Evolutionary conservation across 257 asterid genomes (phyloP).

Genomic region (Solanum piurae): DNA sequence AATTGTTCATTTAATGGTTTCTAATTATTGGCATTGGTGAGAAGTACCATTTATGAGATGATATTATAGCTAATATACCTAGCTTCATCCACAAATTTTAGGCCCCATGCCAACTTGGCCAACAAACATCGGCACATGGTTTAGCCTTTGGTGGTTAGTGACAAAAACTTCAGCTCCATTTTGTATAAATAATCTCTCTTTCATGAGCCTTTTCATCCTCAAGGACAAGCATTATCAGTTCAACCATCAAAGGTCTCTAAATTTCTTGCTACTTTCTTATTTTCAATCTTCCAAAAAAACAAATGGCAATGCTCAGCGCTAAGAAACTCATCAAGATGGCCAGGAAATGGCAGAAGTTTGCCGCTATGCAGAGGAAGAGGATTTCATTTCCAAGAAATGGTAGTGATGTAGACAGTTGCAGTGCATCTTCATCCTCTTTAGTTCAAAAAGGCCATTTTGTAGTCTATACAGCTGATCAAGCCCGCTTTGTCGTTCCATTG

Average conservation of each 20-base stretch:
- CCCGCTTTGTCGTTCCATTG: conserved; percentile 14
- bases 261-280: neutral
- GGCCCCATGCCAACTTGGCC: neutral
- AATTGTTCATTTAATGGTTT: no score
- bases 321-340: neutral
- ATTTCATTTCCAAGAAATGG: neutral
- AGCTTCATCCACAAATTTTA: neutral
- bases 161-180: neutral
- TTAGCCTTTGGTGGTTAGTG: neutral
- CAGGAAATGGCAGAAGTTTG: neutral
- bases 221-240: neutral
- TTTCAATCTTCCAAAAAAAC: neutral
- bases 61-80: no score
- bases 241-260: neutral
- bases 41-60: neutral
- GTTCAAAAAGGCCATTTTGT: no score
- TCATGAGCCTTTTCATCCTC: neutral
- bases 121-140: neutral
- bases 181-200: neutral
- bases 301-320: neutral
- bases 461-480: neutral
- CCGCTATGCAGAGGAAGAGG: neutral
- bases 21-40: no score
- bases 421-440: neutral
- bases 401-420: neutral